Evolutionary conservation across 2,329 filamentous ascomycete genomes (phyloP).

Genomic region (Alternaria longipes): DNA sequence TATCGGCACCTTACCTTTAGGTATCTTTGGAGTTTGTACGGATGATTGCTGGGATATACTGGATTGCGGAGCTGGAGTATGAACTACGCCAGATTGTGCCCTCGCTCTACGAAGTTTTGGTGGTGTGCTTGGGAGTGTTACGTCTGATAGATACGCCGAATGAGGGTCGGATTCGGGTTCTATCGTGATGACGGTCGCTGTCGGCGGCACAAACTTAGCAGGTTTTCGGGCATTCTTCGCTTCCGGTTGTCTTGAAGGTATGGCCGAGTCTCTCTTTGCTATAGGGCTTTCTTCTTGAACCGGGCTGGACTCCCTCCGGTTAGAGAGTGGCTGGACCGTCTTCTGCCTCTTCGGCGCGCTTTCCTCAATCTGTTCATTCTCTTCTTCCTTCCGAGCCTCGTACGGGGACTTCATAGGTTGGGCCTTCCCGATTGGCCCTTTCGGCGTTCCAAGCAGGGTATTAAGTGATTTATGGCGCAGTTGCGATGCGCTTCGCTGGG

Average conservation of each 20-base stretch:
- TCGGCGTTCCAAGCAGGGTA: constrained; percentile 71
- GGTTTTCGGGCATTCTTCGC: constrained; percentile 30
- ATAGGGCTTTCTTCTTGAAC: constrained; percentile 16
- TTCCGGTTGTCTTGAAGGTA: constrained; percentile 37
- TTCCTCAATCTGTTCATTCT: constrained; percentile 45
- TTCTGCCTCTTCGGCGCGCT: constrained; percentile 54
- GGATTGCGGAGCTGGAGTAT: constrained; percentile 14
- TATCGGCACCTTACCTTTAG: constrained; percentile 37
- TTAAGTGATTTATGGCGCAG: constrained; percentile 67
- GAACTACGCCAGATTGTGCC: neutral
- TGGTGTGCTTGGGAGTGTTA: constrained; percentile 37
- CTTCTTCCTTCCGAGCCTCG: constrained; percentile 58
- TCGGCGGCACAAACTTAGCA: constrained; percentile 29
- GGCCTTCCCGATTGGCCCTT: constrained; percentile 70
- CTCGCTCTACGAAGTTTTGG: constrained; percentile 10
- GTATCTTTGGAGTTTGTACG: constrained; percentile 32
- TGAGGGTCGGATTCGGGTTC: constrained; percentile 45
- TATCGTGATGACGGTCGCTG: constrained; percentile 47
- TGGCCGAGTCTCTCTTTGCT: constrained; percentile 27
- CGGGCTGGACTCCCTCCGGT: constrained; percentile 29
- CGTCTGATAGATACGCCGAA: constrained; percentile 30
- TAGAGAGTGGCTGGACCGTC: constrained; percentile 21
- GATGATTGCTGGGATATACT: constrained; percentile 6
- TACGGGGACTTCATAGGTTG: constrained; percentile 71
- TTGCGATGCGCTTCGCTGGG: constrained; percentile 45